Conservation (phyloP, 2,329 filamentous ascomycete species). For the Aureobasidium mangrovei region DNA sequence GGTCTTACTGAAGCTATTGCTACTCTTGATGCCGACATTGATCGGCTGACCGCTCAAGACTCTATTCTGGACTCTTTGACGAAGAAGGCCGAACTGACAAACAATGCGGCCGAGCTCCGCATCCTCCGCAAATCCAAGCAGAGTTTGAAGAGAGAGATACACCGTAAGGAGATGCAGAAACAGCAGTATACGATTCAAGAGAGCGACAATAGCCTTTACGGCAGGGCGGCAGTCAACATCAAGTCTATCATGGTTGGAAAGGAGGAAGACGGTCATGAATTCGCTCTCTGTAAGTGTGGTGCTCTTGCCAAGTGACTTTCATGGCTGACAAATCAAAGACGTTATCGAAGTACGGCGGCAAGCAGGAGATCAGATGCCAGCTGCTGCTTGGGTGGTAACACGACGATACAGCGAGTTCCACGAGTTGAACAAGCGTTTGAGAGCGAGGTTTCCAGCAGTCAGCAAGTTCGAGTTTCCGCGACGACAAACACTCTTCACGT, state of each 20-base stretch:
- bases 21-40: conserved; percentile 79
- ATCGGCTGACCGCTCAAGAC: conserved; percentile 78
- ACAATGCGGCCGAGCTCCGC: conserved; percentile 86
- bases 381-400: conserved; percentile 90
- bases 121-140: conserved; percentile 91
- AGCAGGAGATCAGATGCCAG: conserved; percentile 90
- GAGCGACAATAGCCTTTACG: conserved; percentile 93
- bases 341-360: conserved; percentile 84
- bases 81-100: conserved; percentile 90
- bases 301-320: neutral
- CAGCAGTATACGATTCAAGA: conserved; percentile 97
- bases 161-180: conserved; percentile 86
- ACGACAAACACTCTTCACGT: conserved; percentile 86
- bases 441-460: conserved; percentile 77
- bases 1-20: conserved; percentile 89
- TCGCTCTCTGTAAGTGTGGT: conserved; percentile 61
- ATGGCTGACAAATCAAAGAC: conserved; percentile 38
- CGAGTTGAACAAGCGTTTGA: conserved; percentile 82
- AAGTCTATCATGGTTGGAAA: conserved; percentile 87
- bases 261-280: conserved; percentile 89
- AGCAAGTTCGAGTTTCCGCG: conserved; percentile 86
- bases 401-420: conserved; percentile 95
- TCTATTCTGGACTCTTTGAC: conserved; percentile 85
- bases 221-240: conserved; percentile 79
- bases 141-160: conserved; percentile 84